Evolutionary conservation across 495 filamentous ascomycete genomes (phyloP), one percentile per base, ranked within the genome.

Genomic region (Aspergillus mulundensis): DNA sequence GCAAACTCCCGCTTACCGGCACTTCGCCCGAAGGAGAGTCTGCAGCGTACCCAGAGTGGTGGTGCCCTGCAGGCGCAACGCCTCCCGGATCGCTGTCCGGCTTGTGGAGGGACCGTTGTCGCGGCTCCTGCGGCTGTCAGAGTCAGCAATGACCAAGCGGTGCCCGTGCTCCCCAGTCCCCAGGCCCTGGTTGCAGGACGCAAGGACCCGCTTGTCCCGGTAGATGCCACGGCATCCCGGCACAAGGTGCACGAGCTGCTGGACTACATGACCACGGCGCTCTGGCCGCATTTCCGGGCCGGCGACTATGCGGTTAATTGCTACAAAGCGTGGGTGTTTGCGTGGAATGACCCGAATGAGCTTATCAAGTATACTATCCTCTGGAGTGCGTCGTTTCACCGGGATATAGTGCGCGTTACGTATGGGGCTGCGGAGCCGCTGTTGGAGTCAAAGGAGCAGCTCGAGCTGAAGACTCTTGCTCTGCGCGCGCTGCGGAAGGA

Each of bases 171-270:
- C 7, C 42, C 42, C 42, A 4, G 39, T 25, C 42, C 42, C 28
- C 46, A 44, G 15, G 18, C 32, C n/a, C 24, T 53, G 38, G 50
- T 39, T 23, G 50, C 50, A 40, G 49, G 49, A 12, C 38, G 38
- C 14, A 6, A 5, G 30, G 50, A 53, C 39, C 50, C 50, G 39
- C 50, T 53, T 4, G 15, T 53, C 15, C 38, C 50, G 7, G 38
- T 53, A 43, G 39, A 53, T 44, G 38, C 50, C 38, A n/a, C 18
- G 39, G 15, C 50, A 10, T 21, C 39, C 1, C 20, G 39, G 6
- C 23, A 43, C 23, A 43, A 54, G 14, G 42, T 55, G 8, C 43
- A 55, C 42, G 53, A 55, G 20, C 42, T 55, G 11, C 21, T 55
- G n/a, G 19, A 47, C 23, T 48, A 46, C 34, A 34, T 41, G 11